A percentile compares a stretch with the other conserved stretches of the same genome.
Evolutionary conservation across 345 rosid genomes (phyloP).

Genomic region (Lepidium aucheri): DNA sequence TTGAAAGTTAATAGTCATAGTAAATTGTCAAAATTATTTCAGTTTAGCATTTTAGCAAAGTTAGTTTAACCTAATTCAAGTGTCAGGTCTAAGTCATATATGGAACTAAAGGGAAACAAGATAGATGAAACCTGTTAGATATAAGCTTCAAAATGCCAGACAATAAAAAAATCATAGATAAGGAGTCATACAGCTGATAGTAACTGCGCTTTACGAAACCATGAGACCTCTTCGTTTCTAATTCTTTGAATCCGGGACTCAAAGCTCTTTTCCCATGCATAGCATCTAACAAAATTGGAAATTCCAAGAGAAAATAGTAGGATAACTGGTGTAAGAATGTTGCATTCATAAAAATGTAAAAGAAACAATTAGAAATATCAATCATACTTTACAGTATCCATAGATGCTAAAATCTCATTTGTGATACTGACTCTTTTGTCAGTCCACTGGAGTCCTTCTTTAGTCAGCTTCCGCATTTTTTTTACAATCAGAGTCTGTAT

Average conservation of each 20-base stretch:
- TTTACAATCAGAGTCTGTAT: constrained; percentile 67
- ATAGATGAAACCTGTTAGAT: neutral
- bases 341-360: neutral
- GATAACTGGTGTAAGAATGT: neutral
- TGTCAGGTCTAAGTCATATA: neutral
- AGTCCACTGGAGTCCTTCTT: constrained; percentile 89
- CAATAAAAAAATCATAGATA: neutral
- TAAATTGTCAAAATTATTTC: too few relatives aligned
- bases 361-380: neutral
- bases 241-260: constrained; percentile 61
- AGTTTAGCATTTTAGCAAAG: neutral
- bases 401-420: constrained; percentile 89
- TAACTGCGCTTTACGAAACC: constrained; percentile 83
- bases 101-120: neutral
- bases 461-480: constrained; percentile 78
- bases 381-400: constrained; percentile 90
- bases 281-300: constrained; percentile 46
- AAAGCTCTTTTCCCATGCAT: constrained; percentile 96
- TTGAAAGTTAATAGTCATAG: too few relatives aligned
- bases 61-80: neutral
- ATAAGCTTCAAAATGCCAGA: neutral
- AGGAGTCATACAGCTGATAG: constrained; percentile 62
- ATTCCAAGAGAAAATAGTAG: neutral
- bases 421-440: constrained; percentile 86
- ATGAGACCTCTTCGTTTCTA: constrained; percentile 69